Base-by-base conservation (phyloP, 768 basidiomycete genomes). In the Hemileccinum rubropunctum region DNA sequence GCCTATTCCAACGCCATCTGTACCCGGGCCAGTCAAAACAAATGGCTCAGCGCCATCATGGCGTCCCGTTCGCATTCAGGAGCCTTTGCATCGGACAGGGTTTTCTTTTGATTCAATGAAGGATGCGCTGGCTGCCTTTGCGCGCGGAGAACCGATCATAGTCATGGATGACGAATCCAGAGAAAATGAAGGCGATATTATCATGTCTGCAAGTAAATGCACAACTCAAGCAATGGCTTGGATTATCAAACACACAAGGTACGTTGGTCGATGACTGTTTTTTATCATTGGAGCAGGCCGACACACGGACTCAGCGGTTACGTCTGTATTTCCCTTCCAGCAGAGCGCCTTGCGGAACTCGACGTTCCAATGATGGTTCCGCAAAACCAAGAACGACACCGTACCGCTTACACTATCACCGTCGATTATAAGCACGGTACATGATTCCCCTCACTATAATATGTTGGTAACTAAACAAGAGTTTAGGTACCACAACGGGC, bases 211-310 rank as follows among this genome's bases (percentile, higher is more conserved):
- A 3, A 76, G 77, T 21, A 80, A 83, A 45, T 84, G 91, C 57
- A 92, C 94, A 34, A 91, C 92, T 1, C 91, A 98, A 70, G 91
- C 94, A 64, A 98, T 99, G 97, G 95, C 97, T 1, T 99, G 92
- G 92, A 88, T 99, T 81, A 94, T 99, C 66, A 88, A 88, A 63
- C 86, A 95, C 66, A 91, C 93, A 0, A 97, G 93, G 95, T 95
- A 45, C 51, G 81, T 68, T 14, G 20, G 27, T 34, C 26, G 6
- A 13, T 8, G n/a, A 18, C 11, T 17, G 23, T 27, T 1, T 12
- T 37, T 12, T 37, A 27, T 14, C 17, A n/a, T n/a, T n/a, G 37
- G 15, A 30, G 20, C 47, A 10, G 32, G 42, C 51, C 60, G 55
- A 65, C 48, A 41, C 49, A 5, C 18, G 27, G 28, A 37, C 51